Evolutionary conservation across 345 rosid species (phyloP).

Genomic region (Eucalyptus albens): DNA sequence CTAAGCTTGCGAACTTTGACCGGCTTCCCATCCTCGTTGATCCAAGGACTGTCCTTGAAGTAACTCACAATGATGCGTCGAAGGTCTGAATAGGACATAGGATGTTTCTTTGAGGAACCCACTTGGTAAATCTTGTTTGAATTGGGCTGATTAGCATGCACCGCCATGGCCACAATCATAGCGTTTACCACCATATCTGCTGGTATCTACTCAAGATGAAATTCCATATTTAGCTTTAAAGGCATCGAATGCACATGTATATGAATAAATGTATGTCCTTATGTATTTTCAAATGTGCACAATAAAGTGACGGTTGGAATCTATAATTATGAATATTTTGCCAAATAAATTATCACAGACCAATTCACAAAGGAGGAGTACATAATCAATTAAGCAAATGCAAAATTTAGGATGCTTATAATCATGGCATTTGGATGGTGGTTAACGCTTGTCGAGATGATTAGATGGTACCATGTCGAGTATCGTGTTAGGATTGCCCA

Average conservation of each 20-base stretch:
- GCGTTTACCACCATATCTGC: constrained; percentile 26
- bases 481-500: constrained; percentile 11
- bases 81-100: not conserved
- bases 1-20: constrained; percentile 7
- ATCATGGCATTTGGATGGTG: not conserved
- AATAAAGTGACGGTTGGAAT: not conserved
- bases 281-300: not conserved
- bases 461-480: constrained; percentile 12
- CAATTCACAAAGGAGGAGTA: not conserved
- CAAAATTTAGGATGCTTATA: not conserved
- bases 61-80: not conserved
- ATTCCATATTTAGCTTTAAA: not conserved
- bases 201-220: constrained; percentile 1
- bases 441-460: not conserved
- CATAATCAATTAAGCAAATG: not conserved
- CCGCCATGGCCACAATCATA: constrained; percentile 3
- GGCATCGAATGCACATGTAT: not conserved
- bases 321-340: too few relatives aligned
- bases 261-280: not conserved
- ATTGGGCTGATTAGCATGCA: not conserved
- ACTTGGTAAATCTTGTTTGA: constrained; percentile 6
- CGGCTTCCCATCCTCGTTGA: constrained; percentile 16
- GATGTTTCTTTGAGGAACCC: constrained; percentile 15
- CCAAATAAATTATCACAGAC: not conserved
- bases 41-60: constrained; percentile 19